These are phyloP conservation scores for Tulasnella sp. DNA, from an alignment of 768 basidiomycete genomes.

Conservation along the genomic window DNA sequence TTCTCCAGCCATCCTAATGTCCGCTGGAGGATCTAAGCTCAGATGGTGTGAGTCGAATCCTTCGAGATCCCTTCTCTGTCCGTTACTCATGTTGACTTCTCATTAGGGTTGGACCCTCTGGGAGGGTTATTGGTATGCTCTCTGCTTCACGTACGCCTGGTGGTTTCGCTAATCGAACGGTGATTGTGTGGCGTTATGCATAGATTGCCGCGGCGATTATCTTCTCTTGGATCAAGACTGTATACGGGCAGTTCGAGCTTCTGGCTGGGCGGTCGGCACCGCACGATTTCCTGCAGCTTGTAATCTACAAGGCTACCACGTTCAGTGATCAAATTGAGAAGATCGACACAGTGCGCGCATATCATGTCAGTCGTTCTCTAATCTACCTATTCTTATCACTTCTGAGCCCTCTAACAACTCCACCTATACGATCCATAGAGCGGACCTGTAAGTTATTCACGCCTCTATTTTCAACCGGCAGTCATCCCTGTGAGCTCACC, in stretches of 20 bases:
- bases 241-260: slow-evolving; percentile 71
- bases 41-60: slow-evolving; percentile 54
- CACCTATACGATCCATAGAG: too few species aligned
- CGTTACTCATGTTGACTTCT: neutral
- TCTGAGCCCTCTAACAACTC: too few species aligned
- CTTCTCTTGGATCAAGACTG: slow-evolving; percentile 60
- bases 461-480: slow-evolving; percentile 9
- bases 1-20: slow-evolving; percentile 62
- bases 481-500: neutral
- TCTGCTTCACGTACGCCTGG: neutral
- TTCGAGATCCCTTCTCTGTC: slow-evolving; percentile 25
- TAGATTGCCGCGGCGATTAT: slow-evolving; percentile 77
- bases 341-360: slow-evolving; percentile 86
- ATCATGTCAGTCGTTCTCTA: slow-evolving; percentile 50
- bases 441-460: slow-evolving; percentile 5
- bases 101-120: slow-evolving; percentile 58
- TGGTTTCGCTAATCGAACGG: too few species aligned
- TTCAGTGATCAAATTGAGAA: slow-evolving; percentile 78
- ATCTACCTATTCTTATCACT: too few species aligned
- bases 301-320: slow-evolving; percentile 87
- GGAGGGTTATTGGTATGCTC: slow-evolving; percentile 55
- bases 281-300: slow-evolving; percentile 76
- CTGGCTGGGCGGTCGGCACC: slow-evolving; percentile 90
- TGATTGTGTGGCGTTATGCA: neutral
- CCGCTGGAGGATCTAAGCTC: slow-evolving; percentile 66